phyloP scores from a whole-genome alignment of 306 rosid genomes.

The Sesbania bispinosa region DNA sequence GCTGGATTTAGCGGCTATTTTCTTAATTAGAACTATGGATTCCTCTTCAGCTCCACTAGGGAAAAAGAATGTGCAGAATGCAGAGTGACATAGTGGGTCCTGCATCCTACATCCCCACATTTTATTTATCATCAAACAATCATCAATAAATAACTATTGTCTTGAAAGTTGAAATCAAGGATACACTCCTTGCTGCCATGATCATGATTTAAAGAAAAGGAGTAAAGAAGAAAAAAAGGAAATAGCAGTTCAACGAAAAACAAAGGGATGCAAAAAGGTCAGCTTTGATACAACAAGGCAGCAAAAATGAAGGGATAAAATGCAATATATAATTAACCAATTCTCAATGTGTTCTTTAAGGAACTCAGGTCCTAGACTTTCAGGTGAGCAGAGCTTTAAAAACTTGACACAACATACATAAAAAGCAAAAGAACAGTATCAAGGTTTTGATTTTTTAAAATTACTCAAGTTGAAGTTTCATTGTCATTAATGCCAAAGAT shows the following conservation, averaged over 20 bases:
- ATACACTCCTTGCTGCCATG: not conserved
- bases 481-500: constrained; percentile 9
- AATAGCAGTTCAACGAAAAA: not conserved
- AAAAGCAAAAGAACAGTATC: constrained; percentile 6
- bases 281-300: not conserved
- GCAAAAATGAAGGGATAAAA: constrained; percentile 6
- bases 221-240: not conserved
- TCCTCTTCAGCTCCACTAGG: not conserved
- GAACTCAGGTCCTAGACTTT: constrained; percentile 7
- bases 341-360: not conserved
- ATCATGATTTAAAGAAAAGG: not conserved
- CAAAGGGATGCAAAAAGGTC: not conserved
- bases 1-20: not conserved
- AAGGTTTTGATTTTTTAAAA: not conserved
- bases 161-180: not conserved
- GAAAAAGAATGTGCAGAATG: not conserved
- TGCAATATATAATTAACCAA: not conserved
- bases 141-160: not conserved
- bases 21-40: not conserved
- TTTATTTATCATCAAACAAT: not conserved
- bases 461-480: constrained; percentile 16
- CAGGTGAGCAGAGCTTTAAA: not conserved
- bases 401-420: not conserved
- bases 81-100: not conserved
- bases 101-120: not conserved